Conservation (phyloP, 805 yeast genomes). For the Brettanomyces naardenensis region DNA sequence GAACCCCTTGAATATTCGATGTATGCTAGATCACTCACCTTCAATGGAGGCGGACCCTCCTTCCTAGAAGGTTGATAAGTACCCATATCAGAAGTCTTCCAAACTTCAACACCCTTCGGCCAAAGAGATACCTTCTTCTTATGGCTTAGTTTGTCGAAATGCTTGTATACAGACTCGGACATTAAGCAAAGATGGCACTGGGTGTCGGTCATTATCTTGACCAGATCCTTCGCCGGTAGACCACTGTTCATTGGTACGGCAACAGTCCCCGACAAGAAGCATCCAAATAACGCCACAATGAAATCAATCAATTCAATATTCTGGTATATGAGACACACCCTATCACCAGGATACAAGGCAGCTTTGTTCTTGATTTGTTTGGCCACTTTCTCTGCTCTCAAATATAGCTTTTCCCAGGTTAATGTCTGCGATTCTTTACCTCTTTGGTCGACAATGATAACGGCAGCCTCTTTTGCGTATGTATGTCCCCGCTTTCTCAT, state of each 20-base stretch:
- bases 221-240: constrained; percentile 58
- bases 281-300: constrained; percentile 79
- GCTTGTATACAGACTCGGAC: constrained; percentile 72
- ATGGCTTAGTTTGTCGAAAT: constrained; percentile 54
- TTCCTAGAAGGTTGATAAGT: constrained; percentile 51
- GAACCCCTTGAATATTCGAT: constrained; percentile 90
- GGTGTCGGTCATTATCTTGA: constrained; percentile 63
- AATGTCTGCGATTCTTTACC: constrained; percentile 76
- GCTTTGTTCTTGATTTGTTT: constrained; percentile 69
- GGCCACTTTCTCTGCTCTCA: constrained; percentile 81
- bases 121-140: constrained; percentile 29
- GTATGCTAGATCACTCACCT: constrained; percentile 80
- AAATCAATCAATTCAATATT: constrained; percentile 81
- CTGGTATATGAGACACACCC: constrained; percentile 78
- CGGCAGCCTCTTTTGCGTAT: constrained; percentile 61
- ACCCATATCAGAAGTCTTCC: constrained; percentile 88
- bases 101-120: constrained; percentile 68
- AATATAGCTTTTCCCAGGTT: constrained; percentile 83
- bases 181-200: constrained; percentile 72
- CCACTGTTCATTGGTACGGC: constrained; percentile 89
- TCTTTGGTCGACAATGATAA: constrained; percentile 61
- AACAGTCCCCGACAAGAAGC: constrained; percentile 87
- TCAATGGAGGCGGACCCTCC: constrained; percentile 54
- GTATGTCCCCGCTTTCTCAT: constrained; percentile 64
- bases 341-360: constrained; percentile 69